Conservation (phyloP, 2,329 filamentous ascomycete species). For the Tolypocladium paradoxum region DNA sequence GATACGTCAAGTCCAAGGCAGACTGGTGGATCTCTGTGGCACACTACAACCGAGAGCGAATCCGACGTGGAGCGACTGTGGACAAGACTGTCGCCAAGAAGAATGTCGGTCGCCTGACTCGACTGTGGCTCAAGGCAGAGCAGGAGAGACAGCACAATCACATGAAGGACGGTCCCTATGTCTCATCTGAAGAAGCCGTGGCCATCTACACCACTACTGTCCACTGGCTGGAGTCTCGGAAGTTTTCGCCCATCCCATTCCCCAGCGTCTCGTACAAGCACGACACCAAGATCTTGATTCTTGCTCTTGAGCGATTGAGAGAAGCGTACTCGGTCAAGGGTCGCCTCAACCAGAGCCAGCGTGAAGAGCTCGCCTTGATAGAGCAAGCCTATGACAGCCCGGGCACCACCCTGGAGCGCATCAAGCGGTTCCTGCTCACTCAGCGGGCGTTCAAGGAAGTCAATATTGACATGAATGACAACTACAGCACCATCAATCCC, state of each 20-base stretch:
- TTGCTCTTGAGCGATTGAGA: constrained; percentile 82
- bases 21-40: constrained; percentile 99
- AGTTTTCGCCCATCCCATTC: constrained; percentile 98
- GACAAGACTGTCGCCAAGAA: constrained; percentile 99
- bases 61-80: constrained; percentile 88
- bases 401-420: constrained; percentile 86
- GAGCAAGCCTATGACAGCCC: constrained; percentile 98
- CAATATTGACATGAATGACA: constrained; percentile 99
- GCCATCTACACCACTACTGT: constrained; percentile 98
- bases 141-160: constrained; percentile 99
- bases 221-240: constrained; percentile 95
- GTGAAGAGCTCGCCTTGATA: constrained; percentile 91
- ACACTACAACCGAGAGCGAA: constrained; percentile 97
- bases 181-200: constrained; percentile 95
- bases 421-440: constrained; percentile 94
- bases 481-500: constrained; percentile 97
- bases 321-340: constrained; percentile 98
- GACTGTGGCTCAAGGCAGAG: constrained; percentile 95
- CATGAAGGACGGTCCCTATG: constrained; percentile 97
- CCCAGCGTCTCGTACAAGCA: constrained; percentile 99
- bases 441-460: constrained; percentile 99
- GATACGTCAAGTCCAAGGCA: constrained; percentile 97
- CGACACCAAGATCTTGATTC: constrained; percentile 95
- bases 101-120: constrained; percentile 87
- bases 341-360: constrained; percentile 89